Evolutionary conservation across 2,329 filamentous ascomycete genomes (phyloP).

Genomic region (Colletotrichum eremochloae): DNA sequence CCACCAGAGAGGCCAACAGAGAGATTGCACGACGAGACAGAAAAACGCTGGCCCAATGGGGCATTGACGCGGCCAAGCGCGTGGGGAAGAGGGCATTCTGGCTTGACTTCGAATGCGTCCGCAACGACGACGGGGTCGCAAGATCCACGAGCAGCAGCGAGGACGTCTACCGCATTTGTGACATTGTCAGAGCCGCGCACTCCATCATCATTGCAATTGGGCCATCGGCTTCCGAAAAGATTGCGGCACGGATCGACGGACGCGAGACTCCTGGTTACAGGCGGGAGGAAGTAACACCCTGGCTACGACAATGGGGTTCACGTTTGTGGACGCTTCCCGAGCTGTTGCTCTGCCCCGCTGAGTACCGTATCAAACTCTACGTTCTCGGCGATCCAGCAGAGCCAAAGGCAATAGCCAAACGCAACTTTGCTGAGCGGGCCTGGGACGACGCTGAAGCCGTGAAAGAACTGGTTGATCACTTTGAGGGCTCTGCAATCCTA

Average conservation of each 20-base stretch:
- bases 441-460: slow-evolving; percentile 49
- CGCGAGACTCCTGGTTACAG: not conserved
- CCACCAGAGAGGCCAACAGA: slow-evolving; percentile 41
- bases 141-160: slow-evolving; percentile 45
- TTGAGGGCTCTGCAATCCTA: slow-evolving; percentile 49
- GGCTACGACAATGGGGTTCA: slow-evolving; percentile 55
- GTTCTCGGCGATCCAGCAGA: slow-evolving; percentile 45
- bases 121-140: slow-evolving; percentile 48
- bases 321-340: slow-evolving; percentile 63
- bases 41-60: slow-evolving; percentile 51
- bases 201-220: slow-evolving; percentile 58
- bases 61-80: slow-evolving; percentile 53
- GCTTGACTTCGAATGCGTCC: slow-evolving; percentile 59
- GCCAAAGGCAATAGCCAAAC: slow-evolving; percentile 48
- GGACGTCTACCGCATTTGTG: slow-evolving; percentile 58
- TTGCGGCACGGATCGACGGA: slow-evolving; percentile 47
- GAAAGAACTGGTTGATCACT: slow-evolving; percentile 53
- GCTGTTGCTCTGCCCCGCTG: slow-evolving; percentile 45
- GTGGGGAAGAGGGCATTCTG: slow-evolving; percentile 57
- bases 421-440: slow-evolving; percentile 49
- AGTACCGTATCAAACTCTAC: slow-evolving; percentile 45
- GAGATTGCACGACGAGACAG: slow-evolving; percentile 45
- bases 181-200: slow-evolving; percentile 58
- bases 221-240: slow-evolving; percentile 44
- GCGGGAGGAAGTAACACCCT: slow-evolving; percentile 8